Evolutionary conservation across 352 stramenopile genomes (phyloP), one percentile per base, ranked within the genome.

Genomic region (Phytophthora sp.): DNA sequence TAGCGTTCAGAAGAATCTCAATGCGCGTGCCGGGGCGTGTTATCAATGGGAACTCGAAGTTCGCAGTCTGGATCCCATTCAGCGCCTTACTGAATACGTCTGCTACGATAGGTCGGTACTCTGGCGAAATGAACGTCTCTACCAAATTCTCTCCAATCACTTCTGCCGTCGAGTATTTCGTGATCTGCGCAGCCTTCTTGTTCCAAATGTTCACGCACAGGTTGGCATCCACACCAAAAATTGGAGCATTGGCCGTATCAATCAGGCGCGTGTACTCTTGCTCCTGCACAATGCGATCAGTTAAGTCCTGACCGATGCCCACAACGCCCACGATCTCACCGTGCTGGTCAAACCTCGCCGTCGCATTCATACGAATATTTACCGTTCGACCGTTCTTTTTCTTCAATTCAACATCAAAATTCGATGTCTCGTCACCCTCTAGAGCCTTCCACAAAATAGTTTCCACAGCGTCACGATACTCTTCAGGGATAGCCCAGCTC

Each of bases 121-220:
- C 81, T 0, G 82, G 79, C 31, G 82, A 91, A 41, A 94, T 93
- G 65, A 97, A 96, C 24, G 81, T 93, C 62, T 91, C 84, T 2
- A 95, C 86, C 23, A 95, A 54, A 53, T 91, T 90, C 68, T 93
- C 81, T 20, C 85, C 82, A 38, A 93, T 90, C 0, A 94, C 87
- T 59, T 97, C 87, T 21, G 78, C 72, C 3, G 77, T 92, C 12
- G 79, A 79, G 70, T 94, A 91, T 35, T 93, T 85, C 20, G 90
- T 95, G 57, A 97, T 92, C 42, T 98, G 80, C 0, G 83, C 86
- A 11, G 88, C 91, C 63, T 97, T 96, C 53, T 96, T 86, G 74
- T 98, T 97, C 91, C 91, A 96, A 63, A 96, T 96, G 59, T 97
- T 97, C 12, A 97, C 91, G 41, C 86, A 91, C 5, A 95, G 73